A percentile compares a stretch with the other conserved stretches of the same genome.
phyloP scores from a whole-genome alignment of 805 yeast genomes.

The Kregervanrija pseudodelftensis region DNA sequence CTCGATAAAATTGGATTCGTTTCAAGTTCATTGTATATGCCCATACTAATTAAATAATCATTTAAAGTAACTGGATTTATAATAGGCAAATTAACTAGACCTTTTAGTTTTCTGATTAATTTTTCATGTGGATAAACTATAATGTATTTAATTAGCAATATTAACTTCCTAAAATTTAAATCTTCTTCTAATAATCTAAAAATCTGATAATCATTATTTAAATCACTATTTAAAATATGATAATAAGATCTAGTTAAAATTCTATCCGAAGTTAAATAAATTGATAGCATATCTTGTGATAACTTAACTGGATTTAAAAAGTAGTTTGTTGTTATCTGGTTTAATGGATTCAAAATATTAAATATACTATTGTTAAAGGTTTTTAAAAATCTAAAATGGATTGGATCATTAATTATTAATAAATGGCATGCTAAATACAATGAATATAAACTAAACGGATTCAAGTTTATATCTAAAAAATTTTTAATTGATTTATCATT shows the following conservation, averaged over 20 bases:
- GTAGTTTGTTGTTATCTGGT: conserved; percentile 11
- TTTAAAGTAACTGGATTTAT: conserved; percentile 6
- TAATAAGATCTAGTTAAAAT: conserved; percentile 10
- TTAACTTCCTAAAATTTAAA: conserved; percentile 14
- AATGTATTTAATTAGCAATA: conserved; percentile 22
- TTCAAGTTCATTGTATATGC: conserved; percentile 7
- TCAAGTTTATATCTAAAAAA: conserved; percentile 5
- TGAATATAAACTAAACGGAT: conserved; percentile 10
- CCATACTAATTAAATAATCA: conserved; percentile 10
- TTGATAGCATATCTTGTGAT: conserved; percentile 14
- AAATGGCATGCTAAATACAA: conserved; percentile 17
- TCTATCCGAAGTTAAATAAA: conserved; percentile 8
- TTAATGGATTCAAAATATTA: conserved; percentile 15
- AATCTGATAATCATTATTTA: conserved; percentile 10
- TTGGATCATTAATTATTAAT: conserved; percentile 20
- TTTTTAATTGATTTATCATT: conserved; percentile 7
- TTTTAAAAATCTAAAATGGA: conserved; percentile 15
- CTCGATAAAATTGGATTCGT: conserved; percentile 23
- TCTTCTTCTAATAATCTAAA: conserved; percentile 12
- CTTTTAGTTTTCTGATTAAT: conserved; percentile 12
- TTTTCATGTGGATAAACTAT: conserved; percentile 27
- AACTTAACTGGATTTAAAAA: conserved; percentile 19
- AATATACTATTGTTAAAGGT: conserved; percentile 12
- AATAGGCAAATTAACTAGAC: conserved; percentile 8
- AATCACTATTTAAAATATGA: conserved; percentile 10